Evolutionary conservation across 768 basidiomycete genomes (phyloP).

Genomic region (Termitomyces sp.): DNA sequence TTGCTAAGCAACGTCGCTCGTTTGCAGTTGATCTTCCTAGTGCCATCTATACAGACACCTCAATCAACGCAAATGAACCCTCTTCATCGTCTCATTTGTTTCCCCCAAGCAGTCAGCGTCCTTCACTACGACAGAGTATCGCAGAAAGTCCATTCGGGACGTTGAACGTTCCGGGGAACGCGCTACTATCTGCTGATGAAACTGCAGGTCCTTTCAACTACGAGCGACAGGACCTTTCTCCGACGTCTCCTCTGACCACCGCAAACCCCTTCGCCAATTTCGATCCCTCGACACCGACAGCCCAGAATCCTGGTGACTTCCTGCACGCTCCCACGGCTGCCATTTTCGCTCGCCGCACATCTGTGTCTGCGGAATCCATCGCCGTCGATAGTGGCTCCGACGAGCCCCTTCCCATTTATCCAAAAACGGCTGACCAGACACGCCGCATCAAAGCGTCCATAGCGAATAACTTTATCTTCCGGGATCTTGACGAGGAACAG

Average conservation of each 20-base stretch:
- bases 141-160: slow-evolving; percentile 74
- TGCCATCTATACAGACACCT: slow-evolving; percentile 58
- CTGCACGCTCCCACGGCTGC: slow-evolving; percentile 73
- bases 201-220: slow-evolving; percentile 57
- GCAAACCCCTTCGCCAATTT: slow-evolving; percentile 52
- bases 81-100: slow-evolving; percentile 56
- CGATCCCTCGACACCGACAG: slow-evolving; percentile 44
- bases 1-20: slow-evolving; percentile 47
- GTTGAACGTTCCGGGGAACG: slow-evolving; percentile 79
- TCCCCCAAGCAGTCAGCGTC: slow-evolving; percentile 37
- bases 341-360: slow-evolving; percentile 86
- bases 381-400: slow-evolving; percentile 67
- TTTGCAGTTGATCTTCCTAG: slow-evolving; percentile 48
- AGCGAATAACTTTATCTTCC: slow-evolving; percentile 88
- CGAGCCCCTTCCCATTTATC: slow-evolving; percentile 69
- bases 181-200: slow-evolving; percentile 54
- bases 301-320: slow-evolving; percentile 55
- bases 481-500: slow-evolving; percentile 96
- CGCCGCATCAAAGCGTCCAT: slow-evolving; percentile 86
- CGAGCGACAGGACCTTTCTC: slow-evolving; percentile 56
- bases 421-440: slow-evolving; percentile 82
- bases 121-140: slow-evolving; percentile 54
- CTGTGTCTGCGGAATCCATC: slow-evolving; percentile 95
- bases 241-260: slow-evolving; percentile 56
- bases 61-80: slow-evolving; percentile 26